Evolutionary conservation across 2,329 filamentous ascomycete genomes (phyloP).

Genomic region (Magnaporthiopsis rhizophila): DNA sequence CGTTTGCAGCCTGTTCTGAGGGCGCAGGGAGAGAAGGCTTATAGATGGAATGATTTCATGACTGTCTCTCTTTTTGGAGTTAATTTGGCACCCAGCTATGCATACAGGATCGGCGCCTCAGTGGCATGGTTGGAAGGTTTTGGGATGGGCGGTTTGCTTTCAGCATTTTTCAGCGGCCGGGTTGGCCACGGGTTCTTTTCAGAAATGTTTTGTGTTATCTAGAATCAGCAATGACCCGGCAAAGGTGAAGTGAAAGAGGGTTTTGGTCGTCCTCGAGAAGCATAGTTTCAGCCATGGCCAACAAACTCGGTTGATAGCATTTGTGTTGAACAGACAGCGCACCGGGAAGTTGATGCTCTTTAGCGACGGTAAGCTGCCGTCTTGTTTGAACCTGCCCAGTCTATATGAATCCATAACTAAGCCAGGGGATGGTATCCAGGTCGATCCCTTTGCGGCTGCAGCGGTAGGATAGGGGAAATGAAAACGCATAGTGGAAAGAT

Average conservation of each 20-base stretch:
- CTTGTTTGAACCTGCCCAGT: background rate
- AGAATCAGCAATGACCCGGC: background rate
- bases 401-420: background rate
- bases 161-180: background rate
- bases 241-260: background rate
- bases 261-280: background rate
- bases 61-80: background rate
- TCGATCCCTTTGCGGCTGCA: background rate
- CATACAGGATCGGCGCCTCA: background rate
- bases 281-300: background rate
- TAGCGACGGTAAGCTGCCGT: background rate
- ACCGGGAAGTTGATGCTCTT: too few relatives aligned
- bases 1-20: background rate
- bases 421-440: too few relatives aligned
- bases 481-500: background rate
- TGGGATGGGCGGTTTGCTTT: background rate
- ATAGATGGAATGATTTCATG: background rate
- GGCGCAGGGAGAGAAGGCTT: background rate
- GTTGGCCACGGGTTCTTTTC: background rate
- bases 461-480: background rate
- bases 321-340: background rate
- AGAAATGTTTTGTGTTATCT: background rate
- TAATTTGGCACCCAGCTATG: too few relatives aligned
- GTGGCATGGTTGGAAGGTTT: background rate
- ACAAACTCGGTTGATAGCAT: background rate